Base-by-base conservation (phyloP, 2,329 filamentous ascomycete species). In the Fusarium concolor region DNA sequence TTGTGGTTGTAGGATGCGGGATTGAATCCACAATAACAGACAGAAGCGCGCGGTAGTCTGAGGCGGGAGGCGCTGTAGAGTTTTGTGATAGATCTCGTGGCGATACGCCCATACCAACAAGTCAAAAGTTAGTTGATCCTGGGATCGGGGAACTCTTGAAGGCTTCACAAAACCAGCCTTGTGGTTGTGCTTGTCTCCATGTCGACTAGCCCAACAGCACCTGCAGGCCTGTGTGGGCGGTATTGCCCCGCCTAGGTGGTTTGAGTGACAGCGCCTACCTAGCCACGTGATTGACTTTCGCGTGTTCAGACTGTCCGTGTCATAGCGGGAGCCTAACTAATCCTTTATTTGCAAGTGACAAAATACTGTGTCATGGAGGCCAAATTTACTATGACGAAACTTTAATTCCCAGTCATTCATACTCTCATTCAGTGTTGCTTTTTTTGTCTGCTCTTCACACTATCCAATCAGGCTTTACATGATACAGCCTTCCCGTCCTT, bases 271-370 rank as follows among this genome's bases (percentile, higher is more conserved):
- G 67, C 66, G 67, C 62, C 49, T 50, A 51, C 10, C 49, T 50
- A 51, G 11, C 45, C 73, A 76, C 74, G 73, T 75, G 74, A 76
- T 44, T 35, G 54, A 45, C 24, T 46, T 56, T 43, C 6, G 35
- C 14, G 26, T 46, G 33, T 22, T 22, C 29, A 28, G 29, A 35
- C 20, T 42, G 12, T 17, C 6, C 43, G 38, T 14, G 29, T 31
- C 26, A 26, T 26, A 26, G 29, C 28, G 42, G n/a, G 35, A 17
- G 20, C 26, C 9, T 24, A 24, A 24, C 26, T 9, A 10, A 26
- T 26, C 8, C 26, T 26, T 9, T 26, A 26, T 37, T 18, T 60
- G n/a, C 18, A 11, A 29, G 56, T 45, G 45, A 54, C 45, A 61
- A 60, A 61, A 61, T 45, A 39, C 39, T 42, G 26, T 22, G 10